phyloP scores from a whole-genome alignment of 148 eudicot genomes.

The Beta vulgaris region DNA sequence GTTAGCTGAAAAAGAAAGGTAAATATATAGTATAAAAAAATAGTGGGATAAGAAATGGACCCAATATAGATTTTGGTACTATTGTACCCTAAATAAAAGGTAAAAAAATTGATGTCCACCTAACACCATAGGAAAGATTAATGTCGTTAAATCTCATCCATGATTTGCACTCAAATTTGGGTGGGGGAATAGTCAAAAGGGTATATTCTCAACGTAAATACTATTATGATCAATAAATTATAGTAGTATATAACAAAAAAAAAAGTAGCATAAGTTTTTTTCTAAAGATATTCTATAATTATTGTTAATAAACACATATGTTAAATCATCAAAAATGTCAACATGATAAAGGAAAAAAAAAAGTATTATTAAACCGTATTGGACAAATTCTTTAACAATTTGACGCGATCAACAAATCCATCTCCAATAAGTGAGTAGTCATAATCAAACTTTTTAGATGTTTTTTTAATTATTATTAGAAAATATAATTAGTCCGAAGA shows the following conservation, averaged over 20 bases:
- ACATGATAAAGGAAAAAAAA: background rate
- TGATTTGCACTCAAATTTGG: background rate
- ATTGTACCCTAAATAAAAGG: conserved; percentile 2
- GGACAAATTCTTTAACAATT: no score
- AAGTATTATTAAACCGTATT: no score
- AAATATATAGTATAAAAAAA: background rate
- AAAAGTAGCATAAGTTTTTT: background rate
- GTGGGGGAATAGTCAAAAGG: background rate
- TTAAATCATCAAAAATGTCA: conserved; percentile 2
- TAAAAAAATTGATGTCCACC: background rate
- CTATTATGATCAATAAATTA: background rate
- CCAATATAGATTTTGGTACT: conserved; percentile 1
- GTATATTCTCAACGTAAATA: conserved; percentile 11
- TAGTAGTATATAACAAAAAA: background rate
- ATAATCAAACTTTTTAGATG: no score
- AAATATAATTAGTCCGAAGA: no score
- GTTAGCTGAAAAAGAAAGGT: background rate
- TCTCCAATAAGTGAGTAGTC: no score
- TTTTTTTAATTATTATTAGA: no score
- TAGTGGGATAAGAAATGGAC: background rate
- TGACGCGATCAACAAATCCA: no score
- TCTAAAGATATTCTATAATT: background rate
- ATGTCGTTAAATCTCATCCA: conserved; percentile 13
- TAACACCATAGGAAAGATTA: background rate
- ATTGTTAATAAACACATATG: background rate